A percentile compares a stretch with the other conserved stretches of the same genome.
phyloP scores from a whole-genome alignment of 2,329 filamentous ascomycete species.

The Neofusicoccum parvum region DNA sequence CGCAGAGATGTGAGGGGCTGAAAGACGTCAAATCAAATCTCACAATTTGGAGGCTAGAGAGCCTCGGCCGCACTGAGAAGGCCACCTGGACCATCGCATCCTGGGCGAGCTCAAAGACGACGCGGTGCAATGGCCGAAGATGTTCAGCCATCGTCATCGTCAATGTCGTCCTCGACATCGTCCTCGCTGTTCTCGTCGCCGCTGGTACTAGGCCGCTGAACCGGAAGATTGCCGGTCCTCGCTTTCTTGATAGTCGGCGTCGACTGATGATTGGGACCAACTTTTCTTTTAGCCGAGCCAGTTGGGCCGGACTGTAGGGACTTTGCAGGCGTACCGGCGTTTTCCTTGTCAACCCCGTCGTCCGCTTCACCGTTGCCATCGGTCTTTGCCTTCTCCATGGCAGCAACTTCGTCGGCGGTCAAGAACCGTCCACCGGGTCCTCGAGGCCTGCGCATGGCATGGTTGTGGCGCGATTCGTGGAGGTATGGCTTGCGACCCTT shows the following conservation, averaged over 20 bases:
- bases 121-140: neutral
- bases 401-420: conserved; percentile 92
- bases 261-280: conserved; percentile 14
- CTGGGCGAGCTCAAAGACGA: neutral
- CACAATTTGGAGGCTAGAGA: neutral
- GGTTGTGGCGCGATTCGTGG: conserved; percentile 96
- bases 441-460: conserved; percentile 93
- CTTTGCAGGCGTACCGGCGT: conserved; percentile 28
- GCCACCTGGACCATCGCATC: neutral
- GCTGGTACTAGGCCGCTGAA: conserved; percentile 47
- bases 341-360: conserved; percentile 44
- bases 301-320: conserved; percentile 17
- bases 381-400: conserved; percentile 67
- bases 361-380: conserved; percentile 34
- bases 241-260: conserved; percentile 50
- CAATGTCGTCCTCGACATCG: conserved; percentile 35
- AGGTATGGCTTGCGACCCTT: conserved; percentile 97
- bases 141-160: conserved; percentile 20
- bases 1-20: neutral
- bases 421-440: conserved; percentile 94
- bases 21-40: neutral
- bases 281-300: conserved; percentile 23
- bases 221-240: conserved; percentile 43
- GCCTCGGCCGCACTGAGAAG: neutral
- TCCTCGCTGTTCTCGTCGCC: conserved; percentile 56